phyloP scores from a whole-genome alignment of 768 basidiomycete species.

The Suillus discolor region DNA sequence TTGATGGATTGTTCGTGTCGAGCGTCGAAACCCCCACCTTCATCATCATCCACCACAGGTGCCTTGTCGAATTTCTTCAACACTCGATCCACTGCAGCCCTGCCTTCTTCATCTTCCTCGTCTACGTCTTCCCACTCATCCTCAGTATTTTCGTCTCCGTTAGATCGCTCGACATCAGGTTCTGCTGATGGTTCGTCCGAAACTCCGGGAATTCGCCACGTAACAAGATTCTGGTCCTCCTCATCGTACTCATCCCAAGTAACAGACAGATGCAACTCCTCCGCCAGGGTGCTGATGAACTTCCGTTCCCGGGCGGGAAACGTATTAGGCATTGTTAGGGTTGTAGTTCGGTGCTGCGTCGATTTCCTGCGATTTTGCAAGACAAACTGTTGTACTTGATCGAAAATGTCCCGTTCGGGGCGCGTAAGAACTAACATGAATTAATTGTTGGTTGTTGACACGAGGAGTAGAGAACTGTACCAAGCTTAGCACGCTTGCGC shows the following conservation, averaged over 20 bases:
- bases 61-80: slow-evolving; percentile 89
- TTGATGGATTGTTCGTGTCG: slow-evolving; percentile 71
- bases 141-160: slow-evolving; percentile 54
- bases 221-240: slow-evolving; percentile 75
- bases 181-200: slow-evolving; percentile 36
- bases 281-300: slow-evolving; percentile 77
- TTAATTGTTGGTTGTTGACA: neutral
- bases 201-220: slow-evolving; percentile 60
- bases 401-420: slow-evolving; percentile 76
- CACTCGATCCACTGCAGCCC: slow-evolving; percentile 77
- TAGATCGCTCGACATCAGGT: slow-evolving; percentile 34
- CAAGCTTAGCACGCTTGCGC: slow-evolving; percentile 59
- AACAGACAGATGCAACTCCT: slow-evolving; percentile 74
- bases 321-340: slow-evolving; percentile 71
- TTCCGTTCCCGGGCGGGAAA: slow-evolving; percentile 80
- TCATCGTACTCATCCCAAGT: slow-evolving; percentile 96
- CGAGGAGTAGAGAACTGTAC: slow-evolving; percentile 42
- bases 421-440: slow-evolving; percentile 58
- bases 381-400: slow-evolving; percentile 78
- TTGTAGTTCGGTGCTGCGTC: slow-evolving; percentile 37
- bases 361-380: slow-evolving; percentile 40
- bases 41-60: slow-evolving; percentile 69
- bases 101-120: slow-evolving; percentile 68
- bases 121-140: slow-evolving; percentile 53
- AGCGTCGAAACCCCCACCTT: slow-evolving; percentile 76